These are phyloP conservation scores for Exophiala phaeomuriformis DNA, from an alignment of 2,329 filamentous ascomycete species.

Conservation along the genomic window DNA sequence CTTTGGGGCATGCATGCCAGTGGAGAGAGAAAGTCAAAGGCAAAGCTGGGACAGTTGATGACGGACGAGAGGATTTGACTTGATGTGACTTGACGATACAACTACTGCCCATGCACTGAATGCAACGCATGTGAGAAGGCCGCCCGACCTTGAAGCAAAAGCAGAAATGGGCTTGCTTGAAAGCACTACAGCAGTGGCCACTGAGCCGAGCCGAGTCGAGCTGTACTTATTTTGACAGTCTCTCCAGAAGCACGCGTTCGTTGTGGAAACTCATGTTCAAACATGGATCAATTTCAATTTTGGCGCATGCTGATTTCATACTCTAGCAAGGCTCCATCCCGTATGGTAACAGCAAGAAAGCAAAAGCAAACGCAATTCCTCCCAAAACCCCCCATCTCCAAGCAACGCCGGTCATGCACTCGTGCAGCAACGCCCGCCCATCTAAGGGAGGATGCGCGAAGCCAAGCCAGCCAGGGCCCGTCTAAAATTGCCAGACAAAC, in stretches of 20 bases:
- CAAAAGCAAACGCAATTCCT: neutral
- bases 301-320: conserved; percentile 1
- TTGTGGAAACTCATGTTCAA: neutral
- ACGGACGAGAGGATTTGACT: too few relatives aligned
- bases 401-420: conserved; percentile 16
- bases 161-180: neutral
- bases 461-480: neutral
- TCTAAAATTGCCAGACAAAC: neutral
- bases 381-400: neutral
- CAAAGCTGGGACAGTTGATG: too few relatives aligned
- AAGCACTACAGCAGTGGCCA: neutral
- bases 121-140: too few relatives aligned
- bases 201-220: neutral
- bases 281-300: neutral
- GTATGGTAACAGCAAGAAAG: too few relatives aligned
- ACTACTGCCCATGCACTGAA: too few relatives aligned
- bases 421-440: conserved; percentile 7
- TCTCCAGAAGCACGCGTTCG: conserved; percentile 1
- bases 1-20: too few relatives aligned
- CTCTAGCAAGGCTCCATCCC: neutral
- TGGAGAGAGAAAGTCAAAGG: too few relatives aligned
- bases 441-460: conserved; percentile 5
- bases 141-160: neutral
- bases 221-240: neutral
- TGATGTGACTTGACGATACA: too few relatives aligned